Evolutionary conservation across 352 stramenopile species (phyloP).

Genomic region (Pythium chondricola): DNA sequence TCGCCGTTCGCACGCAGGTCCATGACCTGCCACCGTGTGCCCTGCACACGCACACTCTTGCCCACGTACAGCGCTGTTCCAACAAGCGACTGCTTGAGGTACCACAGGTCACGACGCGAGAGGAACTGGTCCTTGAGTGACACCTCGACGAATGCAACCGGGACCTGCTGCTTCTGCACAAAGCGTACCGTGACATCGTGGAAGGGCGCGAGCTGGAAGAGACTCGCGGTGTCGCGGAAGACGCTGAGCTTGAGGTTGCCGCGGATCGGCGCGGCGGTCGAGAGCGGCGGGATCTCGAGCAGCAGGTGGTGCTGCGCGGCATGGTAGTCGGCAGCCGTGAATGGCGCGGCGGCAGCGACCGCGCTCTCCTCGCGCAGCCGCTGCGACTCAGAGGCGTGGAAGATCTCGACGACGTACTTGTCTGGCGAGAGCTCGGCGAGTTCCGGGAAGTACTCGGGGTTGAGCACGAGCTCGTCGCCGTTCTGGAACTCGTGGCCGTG

Average conservation of each 20-base stretch:
- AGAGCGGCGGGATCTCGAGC: conserved; percentile 67
- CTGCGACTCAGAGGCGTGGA: conserved; percentile 41
- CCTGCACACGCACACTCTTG: conserved; percentile 71
- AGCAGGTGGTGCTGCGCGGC: conserved; percentile 60
- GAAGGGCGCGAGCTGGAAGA: conserved; percentile 68
- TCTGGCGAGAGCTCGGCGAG: conserved; percentile 58
- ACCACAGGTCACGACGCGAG: conserved; percentile 89
- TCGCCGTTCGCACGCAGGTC: conserved; percentile 83
- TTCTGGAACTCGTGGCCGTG: conserved; percentile 80
- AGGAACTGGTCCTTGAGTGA: conserved; percentile 91
- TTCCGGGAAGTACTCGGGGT: conserved; percentile 74
- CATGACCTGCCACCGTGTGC: conserved; percentile 80
- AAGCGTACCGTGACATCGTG: conserved; percentile 82
- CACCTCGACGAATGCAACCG: conserved; percentile 87
- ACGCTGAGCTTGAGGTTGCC: conserved; percentile 80
- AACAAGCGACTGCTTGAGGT: conserved; percentile 62
- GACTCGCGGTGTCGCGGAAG: conserved; percentile 68
- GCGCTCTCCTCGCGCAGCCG: conserved; percentile 23
- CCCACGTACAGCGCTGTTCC: conserved; percentile 70
- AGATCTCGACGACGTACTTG: conserved; percentile 81
- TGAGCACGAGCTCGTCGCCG: conserved; percentile 76
- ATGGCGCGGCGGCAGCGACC: conserved; percentile 14
- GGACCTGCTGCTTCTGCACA: conserved; percentile 65
- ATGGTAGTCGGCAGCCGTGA: conserved; percentile 10
- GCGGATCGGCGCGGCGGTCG: conserved; percentile 53